A percentile compares a stretch with the other conserved stretches of the same genome.
Conservation (phyloP, 73 alveolate species). For the Diophrys sp. region DNA sequence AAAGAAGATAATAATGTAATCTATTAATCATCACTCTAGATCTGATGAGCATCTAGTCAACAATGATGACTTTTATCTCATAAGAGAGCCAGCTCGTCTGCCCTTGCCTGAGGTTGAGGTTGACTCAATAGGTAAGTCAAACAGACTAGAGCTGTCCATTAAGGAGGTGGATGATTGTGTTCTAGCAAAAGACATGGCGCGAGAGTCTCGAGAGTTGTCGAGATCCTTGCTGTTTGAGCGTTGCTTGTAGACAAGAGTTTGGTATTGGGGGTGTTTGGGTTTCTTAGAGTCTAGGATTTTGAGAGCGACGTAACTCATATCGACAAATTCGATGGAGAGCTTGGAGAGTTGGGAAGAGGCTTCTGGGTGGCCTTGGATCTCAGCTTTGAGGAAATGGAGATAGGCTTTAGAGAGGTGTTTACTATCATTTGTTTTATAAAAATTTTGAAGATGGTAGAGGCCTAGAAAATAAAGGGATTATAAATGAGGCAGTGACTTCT, state of each 20-base stretch:
- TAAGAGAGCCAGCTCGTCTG: too few relatives aligned
- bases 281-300: neutral
- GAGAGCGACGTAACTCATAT: neutral
- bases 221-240: too few relatives aligned
- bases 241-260: neutral
- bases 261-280: neutral
- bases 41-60: too few relatives aligned
- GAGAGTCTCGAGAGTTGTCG: too few relatives aligned
- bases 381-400: neutral
- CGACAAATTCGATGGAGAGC: neutral
- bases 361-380: neutral
- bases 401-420: neutral
- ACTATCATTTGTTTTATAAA: neutral
- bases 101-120: too few relatives aligned
- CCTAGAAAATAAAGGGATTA: neutral
- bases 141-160: too few relatives aligned
- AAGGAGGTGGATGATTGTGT: too few relatives aligned
- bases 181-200: too few relatives aligned
- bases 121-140: too few relatives aligned
- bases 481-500: neutral
- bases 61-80: too few relatives aligned
- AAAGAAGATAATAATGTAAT: too few relatives aligned
- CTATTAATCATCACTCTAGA: too few relatives aligned
- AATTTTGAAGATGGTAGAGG: neutral
- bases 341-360: neutral